Base-by-base conservation (phyloP, 352 stramenopile genomes). In the Phytophthora sp. region DNA sequence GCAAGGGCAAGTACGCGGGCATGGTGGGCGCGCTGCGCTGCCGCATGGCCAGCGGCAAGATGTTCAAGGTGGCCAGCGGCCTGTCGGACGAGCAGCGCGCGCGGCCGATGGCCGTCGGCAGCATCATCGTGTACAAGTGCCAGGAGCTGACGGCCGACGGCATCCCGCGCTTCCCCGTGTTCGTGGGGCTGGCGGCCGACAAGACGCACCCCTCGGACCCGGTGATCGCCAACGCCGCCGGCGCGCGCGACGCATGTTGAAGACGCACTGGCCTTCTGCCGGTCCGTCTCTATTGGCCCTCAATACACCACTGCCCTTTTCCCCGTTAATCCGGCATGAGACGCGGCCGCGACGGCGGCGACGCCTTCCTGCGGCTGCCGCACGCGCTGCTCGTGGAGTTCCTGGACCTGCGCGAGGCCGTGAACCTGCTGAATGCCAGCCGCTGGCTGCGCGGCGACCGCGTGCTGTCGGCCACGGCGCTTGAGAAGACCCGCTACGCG, bases 111-210 rank as follows among this genome's bases (percentile, higher is more conserved):
- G 34, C 49, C 7, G 51, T 90, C 21, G 83, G 79, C 9, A 73
- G 67, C n/a, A 86, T 90, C 56, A 72, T 94, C 44, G 85, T 89
- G 65, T 92, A 91, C 74, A 89, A 89, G 55, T 94, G 79, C 32
- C 82, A 92, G 54, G 84, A 94, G 61, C 76, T 90, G 38, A 94
- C 81, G 46, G 79, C 79, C 48, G 77, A 77, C 54, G 73, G 75
- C 18, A 84, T 90, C 50, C 84, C 84, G 13, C 77, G 84, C 9
- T 94, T 94, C 69, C 84, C 84, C 0, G 76, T 88, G 23, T 94
- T 88, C 59, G 58, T 89, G 24, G 81, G 81, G 1, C 4, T 87
- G 17, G 77, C 78, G 3, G 77, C 76, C 6, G 81, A 90, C 56
- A 87, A 90, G 46, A 78, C 53, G 20, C 62, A 57, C 11, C 57